Conservation (phyloP, 2,329 filamentous ascomycete genomes). For the Colletotrichum sp. region DNA sequence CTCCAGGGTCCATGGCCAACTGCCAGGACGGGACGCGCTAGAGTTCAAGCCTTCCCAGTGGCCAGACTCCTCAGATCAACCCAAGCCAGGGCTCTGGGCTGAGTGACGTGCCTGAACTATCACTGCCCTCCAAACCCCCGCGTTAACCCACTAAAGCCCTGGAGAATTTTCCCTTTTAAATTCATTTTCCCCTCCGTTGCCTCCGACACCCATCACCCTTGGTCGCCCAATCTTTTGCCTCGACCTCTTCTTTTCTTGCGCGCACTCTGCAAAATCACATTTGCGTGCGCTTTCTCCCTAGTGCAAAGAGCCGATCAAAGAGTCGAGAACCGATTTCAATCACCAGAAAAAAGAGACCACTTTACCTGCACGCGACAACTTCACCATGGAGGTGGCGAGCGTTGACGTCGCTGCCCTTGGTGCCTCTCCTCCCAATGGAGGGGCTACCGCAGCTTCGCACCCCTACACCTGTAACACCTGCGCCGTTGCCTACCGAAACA, state of each 20-base stretch:
- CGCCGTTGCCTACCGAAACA: conserved; percentile 93
- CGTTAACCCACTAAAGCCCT: conserved; percentile 25
- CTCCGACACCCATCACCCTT: neutral
- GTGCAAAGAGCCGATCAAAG: neutral
- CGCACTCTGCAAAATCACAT: neutral
- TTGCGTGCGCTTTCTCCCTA: neutral
- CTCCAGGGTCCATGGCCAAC: conserved; percentile 7
- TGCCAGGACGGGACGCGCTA: conserved; percentile 13
- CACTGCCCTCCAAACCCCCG: conserved; percentile 21
- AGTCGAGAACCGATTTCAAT: neutral
- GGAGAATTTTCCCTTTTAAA: conserved; percentile 24
- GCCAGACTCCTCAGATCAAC: neutral
- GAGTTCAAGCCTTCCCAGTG: neutral
- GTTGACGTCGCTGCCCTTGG: conserved; percentile 28
- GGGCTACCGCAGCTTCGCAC: conserved; percentile 60
- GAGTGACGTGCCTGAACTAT: conserved; percentile 15
- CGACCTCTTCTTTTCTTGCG: neutral
- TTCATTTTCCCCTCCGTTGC: conserved; percentile 21
- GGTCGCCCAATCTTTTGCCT: neutral
- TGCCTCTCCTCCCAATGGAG: conserved; percentile 26
- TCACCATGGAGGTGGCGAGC: conserved; percentile 49
- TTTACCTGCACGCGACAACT: neutral
- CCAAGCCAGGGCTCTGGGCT: conserved; percentile 9
- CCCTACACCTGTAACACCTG: conserved; percentile 99
- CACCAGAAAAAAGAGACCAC: neutral